Evolutionary conservation across 306 rosid species (phyloP).

Genomic region (Gillenia trifoliata): DNA sequence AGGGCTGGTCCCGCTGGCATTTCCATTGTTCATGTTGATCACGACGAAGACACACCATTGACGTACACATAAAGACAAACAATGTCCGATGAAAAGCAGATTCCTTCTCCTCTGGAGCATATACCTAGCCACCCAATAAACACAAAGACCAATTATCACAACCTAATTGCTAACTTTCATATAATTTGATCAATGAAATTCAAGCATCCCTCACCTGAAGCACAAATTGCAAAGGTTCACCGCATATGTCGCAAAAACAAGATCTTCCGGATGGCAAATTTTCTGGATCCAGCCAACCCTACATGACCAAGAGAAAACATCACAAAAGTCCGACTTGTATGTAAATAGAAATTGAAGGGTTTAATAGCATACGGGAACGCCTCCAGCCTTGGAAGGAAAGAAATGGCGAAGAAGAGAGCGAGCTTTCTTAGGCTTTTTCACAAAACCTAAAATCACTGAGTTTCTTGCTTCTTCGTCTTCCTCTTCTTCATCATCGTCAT

Average conservation of each 20-base stretch:
- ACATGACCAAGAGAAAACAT: constrained; percentile 11
- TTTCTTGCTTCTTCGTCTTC: constrained; percentile 42
- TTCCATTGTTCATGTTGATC: constrained; percentile 91
- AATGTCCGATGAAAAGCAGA: constrained; percentile 70
- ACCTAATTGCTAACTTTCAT: neutral
- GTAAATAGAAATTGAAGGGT: neutral
- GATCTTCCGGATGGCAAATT: constrained; percentile 65
- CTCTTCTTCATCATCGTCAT: constrained; percentile 38
- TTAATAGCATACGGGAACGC: constrained; percentile 55
- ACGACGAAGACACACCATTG: constrained; percentile 72
- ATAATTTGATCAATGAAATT: neutral
- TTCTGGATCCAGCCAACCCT: constrained; percentile 95
- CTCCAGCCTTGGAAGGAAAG: constrained; percentile 92
- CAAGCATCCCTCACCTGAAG: constrained; percentile 68
- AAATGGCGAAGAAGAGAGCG: constrained; percentile 53
- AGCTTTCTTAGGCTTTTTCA: constrained; percentile 45
- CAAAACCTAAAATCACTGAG: constrained; percentile 52
- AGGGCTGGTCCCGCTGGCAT: constrained; percentile 42
- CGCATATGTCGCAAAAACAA: constrained; percentile 62
- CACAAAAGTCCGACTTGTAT: neutral
- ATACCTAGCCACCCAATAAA: constrained; percentile 41
- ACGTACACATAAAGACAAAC: constrained; percentile 79
- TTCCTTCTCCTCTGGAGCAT: constrained; percentile 66
- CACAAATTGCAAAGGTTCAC: constrained; percentile 63
- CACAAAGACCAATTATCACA: neutral